A percentile compares a stretch with the other conserved stretches of the same genome.
These are phyloP conservation scores for Cercophora newfieldiana DNA, from an alignment of 495 filamentous ascomycete genomes.

Conservation along the genomic window DNA sequence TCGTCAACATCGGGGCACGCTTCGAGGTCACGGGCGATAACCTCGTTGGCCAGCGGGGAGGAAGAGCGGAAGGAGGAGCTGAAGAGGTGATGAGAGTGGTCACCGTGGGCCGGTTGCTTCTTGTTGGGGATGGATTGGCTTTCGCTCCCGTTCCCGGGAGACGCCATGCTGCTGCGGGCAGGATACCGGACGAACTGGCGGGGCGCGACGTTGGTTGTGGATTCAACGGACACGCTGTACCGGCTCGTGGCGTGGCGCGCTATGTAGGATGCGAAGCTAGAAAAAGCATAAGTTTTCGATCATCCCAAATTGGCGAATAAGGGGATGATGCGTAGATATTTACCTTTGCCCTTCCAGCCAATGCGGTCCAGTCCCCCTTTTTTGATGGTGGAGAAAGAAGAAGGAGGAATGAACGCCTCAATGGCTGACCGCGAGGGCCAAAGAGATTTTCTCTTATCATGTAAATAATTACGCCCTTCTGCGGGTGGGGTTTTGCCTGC, in stretches of 20 bases:
- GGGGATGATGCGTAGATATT: too few relatives aligned
- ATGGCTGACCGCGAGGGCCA: background rate
- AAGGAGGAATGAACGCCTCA: too few relatives aligned
- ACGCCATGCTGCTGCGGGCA: background rate
- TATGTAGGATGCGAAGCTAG: background rate
- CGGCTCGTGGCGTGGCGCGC: too few relatives aligned
- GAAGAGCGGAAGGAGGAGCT: slow-evolving; percentile 37
- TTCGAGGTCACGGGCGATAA: slow-evolving; percentile 68
- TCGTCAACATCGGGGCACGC: slow-evolving; percentile 57
- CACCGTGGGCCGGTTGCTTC: background rate
- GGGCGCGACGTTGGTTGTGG: background rate
- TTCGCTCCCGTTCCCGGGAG: background rate
- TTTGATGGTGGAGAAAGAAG: background rate
- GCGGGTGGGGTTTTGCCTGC: background rate
- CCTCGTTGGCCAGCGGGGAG: slow-evolving; percentile 62
- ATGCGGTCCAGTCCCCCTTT: background rate
- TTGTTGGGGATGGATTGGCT: slow-evolving; percentile 5
- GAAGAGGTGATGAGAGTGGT: background rate
- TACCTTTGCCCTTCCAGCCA: background rate
- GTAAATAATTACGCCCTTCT: background rate
- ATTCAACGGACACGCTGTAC: background rate
- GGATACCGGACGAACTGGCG: background rate
- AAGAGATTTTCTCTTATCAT: background rate
- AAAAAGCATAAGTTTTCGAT: background rate
- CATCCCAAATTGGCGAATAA: too few relatives aligned